phyloP scores from a whole-genome alignment of 305 asterid genomes.

The Fraxinus nigra region DNA sequence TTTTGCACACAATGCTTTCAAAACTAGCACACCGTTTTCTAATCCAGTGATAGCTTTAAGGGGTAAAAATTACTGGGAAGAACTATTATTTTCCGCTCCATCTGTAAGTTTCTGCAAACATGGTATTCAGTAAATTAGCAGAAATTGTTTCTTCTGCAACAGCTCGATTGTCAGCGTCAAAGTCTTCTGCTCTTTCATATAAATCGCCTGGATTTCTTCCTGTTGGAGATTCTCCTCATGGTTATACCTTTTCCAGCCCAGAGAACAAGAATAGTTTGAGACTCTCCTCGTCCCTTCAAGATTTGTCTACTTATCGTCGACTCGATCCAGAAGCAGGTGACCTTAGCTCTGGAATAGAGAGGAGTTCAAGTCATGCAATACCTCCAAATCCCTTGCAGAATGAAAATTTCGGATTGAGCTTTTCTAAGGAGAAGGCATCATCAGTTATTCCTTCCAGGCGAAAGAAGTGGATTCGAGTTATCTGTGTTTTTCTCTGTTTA shows the following conservation, averaged over 20 bases:
- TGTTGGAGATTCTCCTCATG: slow-evolving; percentile 43
- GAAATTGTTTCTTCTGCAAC: slow-evolving; percentile 54
- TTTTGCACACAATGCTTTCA: slow-evolving; percentile 17
- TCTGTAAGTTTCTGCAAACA: slow-evolving; percentile 33
- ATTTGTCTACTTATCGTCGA: slow-evolving; percentile 64
- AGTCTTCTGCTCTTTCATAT: slow-evolving; percentile 46
- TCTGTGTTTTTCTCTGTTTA: slow-evolving; percentile 56
- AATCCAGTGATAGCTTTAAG: slow-evolving; percentile 16
- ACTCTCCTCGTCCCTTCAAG: slow-evolving; percentile 85
- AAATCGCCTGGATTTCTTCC: slow-evolving; percentile 63
- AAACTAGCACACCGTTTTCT: slow-evolving; percentile 1
- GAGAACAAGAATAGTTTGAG: slow-evolving; percentile 60
- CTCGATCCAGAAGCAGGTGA: slow-evolving; percentile 61
- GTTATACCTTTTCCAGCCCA: slow-evolving; percentile 31
- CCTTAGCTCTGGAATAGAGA: slow-evolving; percentile 35
- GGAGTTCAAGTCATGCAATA: slow-evolving; percentile 34
- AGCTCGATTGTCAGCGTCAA: slow-evolving; percentile 50
- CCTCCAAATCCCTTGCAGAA: slow-evolving; percentile 37
- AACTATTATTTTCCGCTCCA: slow-evolving; percentile 25
- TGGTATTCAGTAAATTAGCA: slow-evolving; percentile 61
- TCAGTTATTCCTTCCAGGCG: slow-evolving; percentile 33
- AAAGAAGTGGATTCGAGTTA: slow-evolving; percentile 61
- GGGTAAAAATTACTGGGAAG: slow-evolving; percentile 11
- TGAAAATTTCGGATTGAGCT: slow-evolving; percentile 61
- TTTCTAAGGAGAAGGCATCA: slow-evolving; percentile 69